These are phyloP conservation scores for Scolecobasidium constrictum DNA, from an alignment of 2,329 filamentous ascomycete genomes.

Conservation along the genomic window DNA sequence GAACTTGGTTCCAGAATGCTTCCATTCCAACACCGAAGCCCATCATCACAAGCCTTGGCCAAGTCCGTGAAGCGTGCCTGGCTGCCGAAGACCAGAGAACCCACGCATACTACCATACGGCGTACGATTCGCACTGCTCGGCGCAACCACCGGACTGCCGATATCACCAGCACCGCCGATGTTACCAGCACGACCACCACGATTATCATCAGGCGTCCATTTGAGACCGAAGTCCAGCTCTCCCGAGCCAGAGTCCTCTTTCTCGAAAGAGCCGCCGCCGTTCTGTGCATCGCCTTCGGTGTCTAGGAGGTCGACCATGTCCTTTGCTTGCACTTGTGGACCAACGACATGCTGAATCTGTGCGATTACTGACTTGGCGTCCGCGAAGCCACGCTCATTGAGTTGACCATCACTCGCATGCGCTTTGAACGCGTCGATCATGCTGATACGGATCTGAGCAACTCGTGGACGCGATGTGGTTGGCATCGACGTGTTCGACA, in stretches of 20 bases:
- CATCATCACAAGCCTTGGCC: neutral
- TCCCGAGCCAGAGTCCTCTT: conserved; percentile 28
- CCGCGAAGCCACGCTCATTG: conserved; percentile 54
- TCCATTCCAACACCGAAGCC: too few species aligned
- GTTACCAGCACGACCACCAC: neutral
- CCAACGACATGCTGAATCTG: conserved; percentile 41
- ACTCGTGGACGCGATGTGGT: neutral
- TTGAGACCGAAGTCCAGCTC: conserved; percentile 6
- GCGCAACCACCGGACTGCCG: conserved; percentile 5
- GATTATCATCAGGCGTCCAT: conserved; percentile 1
- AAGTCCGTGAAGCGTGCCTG: neutral
- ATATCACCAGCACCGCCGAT: conserved; percentile 7
- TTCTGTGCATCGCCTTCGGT: conserved; percentile 80
- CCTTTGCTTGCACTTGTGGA: conserved; percentile 45
- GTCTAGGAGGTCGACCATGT: conserved; percentile 77
- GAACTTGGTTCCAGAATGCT: too few species aligned
- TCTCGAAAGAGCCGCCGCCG: conserved; percentile 79
- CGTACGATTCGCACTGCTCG: conserved; percentile 8
- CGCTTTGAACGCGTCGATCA: conserved; percentile 55
- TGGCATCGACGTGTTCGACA: neutral
- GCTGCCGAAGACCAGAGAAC: neutral
- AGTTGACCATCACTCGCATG: conserved; percentile 27
- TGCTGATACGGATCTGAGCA: conserved; percentile 12
- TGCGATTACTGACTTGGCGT: conserved; percentile 50
- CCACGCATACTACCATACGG: conserved; percentile 8